Evolutionary conservation across 2,329 filamentous ascomycete species (phyloP), one percentile per base, ranked within the genome.

Genomic region (Mycogone perniciosa): DNA sequence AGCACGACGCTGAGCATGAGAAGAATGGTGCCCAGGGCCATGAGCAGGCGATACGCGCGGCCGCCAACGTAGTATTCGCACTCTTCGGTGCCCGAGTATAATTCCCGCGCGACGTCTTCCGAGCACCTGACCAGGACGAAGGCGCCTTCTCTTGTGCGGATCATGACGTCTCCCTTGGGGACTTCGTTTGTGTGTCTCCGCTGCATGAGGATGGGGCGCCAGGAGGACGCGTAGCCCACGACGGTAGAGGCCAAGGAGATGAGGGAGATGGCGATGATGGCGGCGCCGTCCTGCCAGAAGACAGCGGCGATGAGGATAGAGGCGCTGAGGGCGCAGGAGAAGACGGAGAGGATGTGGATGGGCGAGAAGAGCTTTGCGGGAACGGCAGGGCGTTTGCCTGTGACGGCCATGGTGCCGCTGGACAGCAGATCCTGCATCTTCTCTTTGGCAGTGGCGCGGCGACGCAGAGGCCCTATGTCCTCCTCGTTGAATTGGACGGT

Each of bases 1-100:
- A 83, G 65, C 9, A 85, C 77, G 8, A 85, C 79, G 1, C 76
- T 74, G 4, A 79, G 60, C 81, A 85, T 85, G 41, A 85, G 72
- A 29, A 84, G 56, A 7, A 80, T 72, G 7, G 81, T 85, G 33
- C 77, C 80, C 2, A 76, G 39, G 0, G 74, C 80, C 66, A 84
- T 81, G 6, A 82, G 71, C 0, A 70, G 61, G 20, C 76, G 73
- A 60, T 82, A 81, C 2, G 59, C 57, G n/a, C 60, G 66, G 30
- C 64, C 69, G 4, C 65, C 64, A 39, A 82, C 73, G 27, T 72
- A 67, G 57, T 84, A 84, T 30, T 74, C 60, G 62, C 81, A 84
- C 58, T 79, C 75, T 56, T 84, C 80, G 0, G 77, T 82, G 11
- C 79, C 79, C 0, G 73, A 75, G 63, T 84, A 84, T 0, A 85